Evolutionary conservation across 768 basidiomycete genomes (phyloP).

Genomic region (Pleurotus pulmonarius): DNA sequence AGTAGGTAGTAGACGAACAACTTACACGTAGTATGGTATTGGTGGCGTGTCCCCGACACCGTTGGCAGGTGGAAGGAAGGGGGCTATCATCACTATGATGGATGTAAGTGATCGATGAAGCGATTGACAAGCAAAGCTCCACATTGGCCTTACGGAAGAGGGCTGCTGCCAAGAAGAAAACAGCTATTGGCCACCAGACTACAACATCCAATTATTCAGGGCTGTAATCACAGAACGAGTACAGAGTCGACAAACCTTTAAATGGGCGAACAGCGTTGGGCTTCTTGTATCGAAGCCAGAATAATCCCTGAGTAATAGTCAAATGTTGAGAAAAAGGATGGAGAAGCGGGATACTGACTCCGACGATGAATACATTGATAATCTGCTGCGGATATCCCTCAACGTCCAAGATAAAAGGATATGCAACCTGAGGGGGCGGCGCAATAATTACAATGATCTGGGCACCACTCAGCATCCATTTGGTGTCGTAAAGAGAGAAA

Average conservation of each 20-base stretch:
- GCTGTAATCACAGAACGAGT: background rate
- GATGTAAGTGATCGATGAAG: background rate
- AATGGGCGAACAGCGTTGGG: conserved; percentile 47
- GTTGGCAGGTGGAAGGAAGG: conserved; percentile 52
- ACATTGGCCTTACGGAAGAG: conserved; percentile 39
- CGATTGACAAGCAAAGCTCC: background rate
- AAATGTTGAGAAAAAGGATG: background rate
- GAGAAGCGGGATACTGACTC: conserved; percentile 29
- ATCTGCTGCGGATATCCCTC: conserved; percentile 52
- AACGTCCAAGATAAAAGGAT: conserved; percentile 61
- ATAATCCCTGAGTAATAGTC: conserved; percentile 38
- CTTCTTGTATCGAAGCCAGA: conserved; percentile 51
- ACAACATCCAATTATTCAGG: background rate
- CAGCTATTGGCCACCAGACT: conserved; percentile 55
- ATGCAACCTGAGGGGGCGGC: conserved; percentile 48
- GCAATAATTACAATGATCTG: conserved; percentile 45
- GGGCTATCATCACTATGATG: conserved; percentile 44
- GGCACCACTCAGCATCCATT: background rate
- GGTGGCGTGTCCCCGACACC: conserved; percentile 58
- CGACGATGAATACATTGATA: conserved; percentile 51
- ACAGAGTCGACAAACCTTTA: conserved; percentile 31
- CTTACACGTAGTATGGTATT: conserved; percentile 52
- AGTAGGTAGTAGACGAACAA: background rate
- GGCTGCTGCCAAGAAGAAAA: conserved; percentile 51
- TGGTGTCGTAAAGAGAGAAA: background rate